Evolutionary conservation across 805 yeast species (phyloP).

Genomic region (Kurtzmaniella fragi): DNA sequence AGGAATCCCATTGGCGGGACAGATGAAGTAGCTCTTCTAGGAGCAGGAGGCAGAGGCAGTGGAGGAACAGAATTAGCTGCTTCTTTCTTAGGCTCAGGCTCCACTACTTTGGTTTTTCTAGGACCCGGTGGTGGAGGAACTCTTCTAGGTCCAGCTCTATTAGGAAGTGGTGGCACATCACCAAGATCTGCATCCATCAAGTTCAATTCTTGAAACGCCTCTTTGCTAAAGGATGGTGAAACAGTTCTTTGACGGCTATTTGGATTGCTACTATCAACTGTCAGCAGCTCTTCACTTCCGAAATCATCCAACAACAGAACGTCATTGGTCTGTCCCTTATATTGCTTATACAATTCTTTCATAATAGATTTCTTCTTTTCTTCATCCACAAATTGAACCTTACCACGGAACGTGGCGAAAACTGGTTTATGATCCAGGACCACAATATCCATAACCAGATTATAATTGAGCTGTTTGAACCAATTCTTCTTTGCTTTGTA

Average conservation of each 20-base stretch:
- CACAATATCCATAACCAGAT: constrained; percentile 51
- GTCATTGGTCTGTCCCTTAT: constrained; percentile 19
- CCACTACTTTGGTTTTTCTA: constrained; percentile 6
- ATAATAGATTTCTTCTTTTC: constrained; percentile 23
- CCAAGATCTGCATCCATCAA: constrained; percentile 24
- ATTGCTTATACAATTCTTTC: constrained; percentile 22
- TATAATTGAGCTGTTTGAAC: constrained; percentile 62
- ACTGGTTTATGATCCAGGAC: constrained; percentile 94
- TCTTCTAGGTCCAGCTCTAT: constrained; percentile 18
- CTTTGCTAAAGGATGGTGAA: constrained; percentile 16
- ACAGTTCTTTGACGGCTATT: too few relatives aligned
- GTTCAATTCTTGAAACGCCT: constrained; percentile 31
- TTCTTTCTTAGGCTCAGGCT: constrained; percentile 2
- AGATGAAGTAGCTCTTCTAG: constrained; percentile 5
- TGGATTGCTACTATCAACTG: too few relatives aligned
- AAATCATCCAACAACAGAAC: constrained; percentile 5
- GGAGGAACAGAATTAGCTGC: background rate
- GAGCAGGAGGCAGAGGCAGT: constrained; percentile 1
- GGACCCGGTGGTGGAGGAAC: constrained; percentile 28
- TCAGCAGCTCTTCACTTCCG: too few relatives aligned
- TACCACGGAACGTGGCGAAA: constrained; percentile 67
- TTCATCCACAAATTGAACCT: constrained; percentile 61
- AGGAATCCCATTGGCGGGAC: constrained; percentile 29
- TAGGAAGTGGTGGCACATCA: constrained; percentile 17
- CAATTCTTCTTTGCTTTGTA: constrained; percentile 22